Conservation (phyloP, 2,329 filamentous ascomycete species). For the Beauveria sp. region DNA sequence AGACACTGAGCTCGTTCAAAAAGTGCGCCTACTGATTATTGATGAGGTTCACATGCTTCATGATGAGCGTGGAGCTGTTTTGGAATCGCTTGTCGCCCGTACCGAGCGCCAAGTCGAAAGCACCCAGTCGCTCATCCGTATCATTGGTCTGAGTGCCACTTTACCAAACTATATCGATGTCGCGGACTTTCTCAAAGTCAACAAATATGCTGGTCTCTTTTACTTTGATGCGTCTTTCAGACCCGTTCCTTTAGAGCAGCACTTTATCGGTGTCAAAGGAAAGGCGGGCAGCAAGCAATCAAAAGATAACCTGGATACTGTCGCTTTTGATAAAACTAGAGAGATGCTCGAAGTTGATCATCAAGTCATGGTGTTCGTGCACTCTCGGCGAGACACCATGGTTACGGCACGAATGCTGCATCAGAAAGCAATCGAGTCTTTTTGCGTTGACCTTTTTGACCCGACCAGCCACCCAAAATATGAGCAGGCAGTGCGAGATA, state of each 20-base stretch:
- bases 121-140: slow-evolving; percentile 93
- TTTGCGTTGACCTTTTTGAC: slow-evolving; percentile 75
- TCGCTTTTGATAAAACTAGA: slow-evolving; percentile 88
- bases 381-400: slow-evolving; percentile 90
- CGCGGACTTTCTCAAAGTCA: slow-evolving; percentile 93
- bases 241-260: slow-evolving; percentile 91
- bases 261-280: slow-evolving; percentile 93
- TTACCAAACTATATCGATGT: slow-evolving; percentile 96
- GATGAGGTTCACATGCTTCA: slow-evolving; percentile 99
- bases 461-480: slow-evolving; percentile 72
- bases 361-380: slow-evolving; percentile 98
- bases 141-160: slow-evolving; percentile 90
- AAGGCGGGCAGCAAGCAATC: slow-evolving; percentile 75
- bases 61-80: slow-evolving; percentile 89
- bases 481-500: slow-evolving; percentile 69
- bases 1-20: slow-evolving; percentile 95
- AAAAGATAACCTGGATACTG: slow-evolving; percentile 79
- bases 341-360: slow-evolving; percentile 90
- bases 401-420: slow-evolving; percentile 78
- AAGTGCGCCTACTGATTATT: slow-evolving; percentile 91
- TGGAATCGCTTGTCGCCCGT: slow-evolving; percentile 90
- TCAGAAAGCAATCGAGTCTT: slow-evolving; percentile 77
- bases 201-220: slow-evolving; percentile 84
- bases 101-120: slow-evolving; percentile 96
- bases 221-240: slow-evolving; percentile 96